Evolutionary conservation across 225 moss, liverwort and hornwort genomes (phyloP).

Genomic region (Antitrichia curtipendula): DNA sequence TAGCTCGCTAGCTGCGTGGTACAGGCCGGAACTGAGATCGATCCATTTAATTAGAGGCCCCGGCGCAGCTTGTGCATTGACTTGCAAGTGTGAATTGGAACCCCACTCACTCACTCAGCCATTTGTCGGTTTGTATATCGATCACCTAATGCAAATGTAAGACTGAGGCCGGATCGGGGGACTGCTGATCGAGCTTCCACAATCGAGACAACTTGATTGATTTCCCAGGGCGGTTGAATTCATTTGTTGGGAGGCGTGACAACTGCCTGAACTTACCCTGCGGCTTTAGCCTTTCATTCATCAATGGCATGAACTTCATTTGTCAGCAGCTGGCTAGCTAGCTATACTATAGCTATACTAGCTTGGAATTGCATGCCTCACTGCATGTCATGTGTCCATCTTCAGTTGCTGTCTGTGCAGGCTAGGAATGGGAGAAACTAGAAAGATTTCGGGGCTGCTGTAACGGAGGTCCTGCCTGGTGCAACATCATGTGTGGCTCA

Average conservation of each 20-base stretch:
- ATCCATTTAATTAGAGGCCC: background rate
- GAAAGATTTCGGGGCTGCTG: background rate
- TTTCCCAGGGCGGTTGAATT: too few species aligned
- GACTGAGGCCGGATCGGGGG: background rate
- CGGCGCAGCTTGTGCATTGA: background rate
- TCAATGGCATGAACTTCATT: background rate
- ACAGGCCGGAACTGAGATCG: too few species aligned
- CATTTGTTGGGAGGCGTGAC: background rate
- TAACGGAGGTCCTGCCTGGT: background rate
- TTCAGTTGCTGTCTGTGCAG: background rate
- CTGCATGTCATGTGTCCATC: background rate
- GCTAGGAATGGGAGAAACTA: background rate
- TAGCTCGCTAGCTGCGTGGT: too few species aligned
- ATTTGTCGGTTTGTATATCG: too few species aligned
- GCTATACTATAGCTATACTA: too few species aligned
- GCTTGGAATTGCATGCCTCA: background rate
- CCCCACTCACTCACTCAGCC: too few species aligned
- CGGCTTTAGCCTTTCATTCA: too few species aligned
- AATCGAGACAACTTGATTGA: background rate
- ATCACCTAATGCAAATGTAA: background rate
- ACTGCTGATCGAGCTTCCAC: background rate
- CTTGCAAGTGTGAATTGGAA: background rate
- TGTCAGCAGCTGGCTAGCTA: background rate
- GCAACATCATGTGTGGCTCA: background rate
- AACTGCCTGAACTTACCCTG: too few species aligned